Conservation (phyloP, 1,139 yeast genomes). For the Insectozyma bohioensis region DNA sequence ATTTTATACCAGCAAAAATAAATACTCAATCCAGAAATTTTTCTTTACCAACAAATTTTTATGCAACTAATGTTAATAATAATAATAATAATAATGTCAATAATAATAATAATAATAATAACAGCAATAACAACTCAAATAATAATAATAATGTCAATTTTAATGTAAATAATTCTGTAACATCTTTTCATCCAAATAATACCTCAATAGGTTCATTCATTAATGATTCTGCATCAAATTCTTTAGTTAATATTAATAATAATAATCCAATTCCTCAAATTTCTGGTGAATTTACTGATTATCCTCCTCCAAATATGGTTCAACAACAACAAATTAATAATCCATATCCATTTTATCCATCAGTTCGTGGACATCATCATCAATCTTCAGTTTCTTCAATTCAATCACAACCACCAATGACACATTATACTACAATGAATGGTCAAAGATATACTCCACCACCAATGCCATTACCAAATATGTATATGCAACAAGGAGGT, state of each 20-base stretch:
- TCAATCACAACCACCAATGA: slow-evolving; percentile 8
- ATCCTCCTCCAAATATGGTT: slow-evolving; percentile 7
- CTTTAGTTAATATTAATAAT: slow-evolving; percentile 7
- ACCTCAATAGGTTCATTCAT: slow-evolving; percentile 7
- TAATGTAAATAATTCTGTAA: slow-evolving; percentile 10
- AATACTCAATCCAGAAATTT: slow-evolving; percentile 11
- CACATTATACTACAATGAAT: slow-evolving; percentile 11
- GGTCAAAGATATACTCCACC: slow-evolving; percentile 10
- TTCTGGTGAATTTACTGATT: slow-evolving; percentile 6
- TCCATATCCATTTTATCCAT: not conserved
- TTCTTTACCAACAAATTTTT: slow-evolving; percentile 13
- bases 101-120: slow-evolving; percentile 2
- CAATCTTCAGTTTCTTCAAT: slow-evolving; percentile 11
- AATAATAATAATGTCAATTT: not conserved
- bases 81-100: slow-evolving; percentile 7
- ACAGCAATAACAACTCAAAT: slow-evolving; percentile 1
- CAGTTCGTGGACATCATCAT: slow-evolving; percentile 7
- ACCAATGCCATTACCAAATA: slow-evolving; percentile 6
- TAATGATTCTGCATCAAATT: slow-evolving; percentile 10
- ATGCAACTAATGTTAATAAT: slow-evolving; percentile 10
- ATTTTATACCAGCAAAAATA: too few species aligned
- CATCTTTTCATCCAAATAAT: slow-evolving; percentile 9
- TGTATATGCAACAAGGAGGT: slow-evolving; percentile 6
- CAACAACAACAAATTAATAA: slow-evolving; percentile 4
- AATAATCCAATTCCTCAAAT: slow-evolving; percentile 3